Base-by-base conservation (phyloP, 1,284 basidiomycete genomes). In the Volvariella surrecta region DNA sequence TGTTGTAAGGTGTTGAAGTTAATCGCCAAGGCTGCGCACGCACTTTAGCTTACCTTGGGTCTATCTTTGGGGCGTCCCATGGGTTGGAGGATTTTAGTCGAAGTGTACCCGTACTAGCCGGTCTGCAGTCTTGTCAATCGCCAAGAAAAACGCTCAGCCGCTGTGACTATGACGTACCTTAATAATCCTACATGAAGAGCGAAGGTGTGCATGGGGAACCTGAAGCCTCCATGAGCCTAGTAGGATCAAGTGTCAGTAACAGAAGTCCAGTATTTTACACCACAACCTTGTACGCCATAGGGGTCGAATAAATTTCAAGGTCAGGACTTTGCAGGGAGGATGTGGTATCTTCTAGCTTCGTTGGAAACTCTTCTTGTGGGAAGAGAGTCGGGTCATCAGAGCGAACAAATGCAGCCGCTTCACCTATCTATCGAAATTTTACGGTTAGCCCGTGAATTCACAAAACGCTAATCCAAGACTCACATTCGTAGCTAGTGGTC, bases 301-400 rank as follows among this genome's bases (percentile, higher is more conserved):
- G 68, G 1, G 67, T 62, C 3, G 63, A 55, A 51, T 82, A 72
- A n/a, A 82, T 40, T 50, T 84, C 81, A 13, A 81, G 53, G 45
- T 82, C 79, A 1, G 79, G 79, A 28, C 73, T 73, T 2, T 62
- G 59, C 1, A 65, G 54, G 0, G 67, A 71, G 2, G 78, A 75
- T 1, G 71, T 73, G 22, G 61, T 63, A 50, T 81, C 78, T 47
- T 66, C 62, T 2, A 71, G 53, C 4, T 51, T 52, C 34, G 63
- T 55, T 3, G 58, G 54, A 47, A 61, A 70, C 46, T 69, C 54
- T 0, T 54, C 50, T 1, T 56, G 53, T 13, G 71, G 71, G 53
- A 79, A 80, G 28, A 78, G 52, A 2, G 43, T 55, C 0, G 64
- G 65, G 43, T 81, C 71, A 43, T 71, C 67, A 7, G 72, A 65